Percentiles rank a stretch among this genome's conserved stretches.
These are phyloP conservation scores for Malus hybrid DNA, from an alignment of 331 rosid genomes.

Conservation along the genomic window DNA sequence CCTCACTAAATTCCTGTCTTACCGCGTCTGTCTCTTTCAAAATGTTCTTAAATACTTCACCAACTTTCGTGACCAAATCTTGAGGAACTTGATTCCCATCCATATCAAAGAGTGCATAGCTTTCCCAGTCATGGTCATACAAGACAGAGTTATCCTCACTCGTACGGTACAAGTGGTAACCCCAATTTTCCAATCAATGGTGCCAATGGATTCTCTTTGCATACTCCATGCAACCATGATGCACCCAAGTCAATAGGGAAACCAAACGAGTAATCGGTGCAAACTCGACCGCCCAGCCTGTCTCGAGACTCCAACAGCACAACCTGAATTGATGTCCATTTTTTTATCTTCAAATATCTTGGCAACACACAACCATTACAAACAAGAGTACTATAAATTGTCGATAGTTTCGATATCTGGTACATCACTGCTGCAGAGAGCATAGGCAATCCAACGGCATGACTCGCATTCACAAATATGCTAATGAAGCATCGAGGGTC, in stretches of 20 bases:
- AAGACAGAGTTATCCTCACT: constrained; percentile 95
- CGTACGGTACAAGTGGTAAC: constrained; percentile 86
- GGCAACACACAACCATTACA: too few relatives aligned
- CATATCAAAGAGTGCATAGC: constrained; percentile 88
- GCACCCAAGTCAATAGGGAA: constrained; percentile 96
- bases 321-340: too few relatives aligned
- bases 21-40: constrained; percentile 69
- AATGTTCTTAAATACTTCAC: constrained; percentile 59
- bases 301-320: constrained; percentile 78
- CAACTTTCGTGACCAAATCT: constrained; percentile 70
- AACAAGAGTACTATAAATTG: too few relatives aligned
- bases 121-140: constrained; percentile 94
- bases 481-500: too few relatives aligned
- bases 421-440: too few relatives aligned
- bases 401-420: too few relatives aligned
- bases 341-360: too few relatives aligned
- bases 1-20: constrained; percentile 58
- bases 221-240: constrained; percentile 98
- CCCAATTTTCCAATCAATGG: constrained; percentile 88
- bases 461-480: too few relatives aligned
- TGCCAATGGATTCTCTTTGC: constrained; percentile 92
- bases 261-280: constrained; percentile 89
- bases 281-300: constrained; percentile 85
- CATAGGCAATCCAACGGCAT: too few relatives aligned
- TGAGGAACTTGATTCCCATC: constrained; percentile 90